Conservation (phyloP, 2,329 filamentous ascomycete species). For the Beauveria medogensis region DNA sequence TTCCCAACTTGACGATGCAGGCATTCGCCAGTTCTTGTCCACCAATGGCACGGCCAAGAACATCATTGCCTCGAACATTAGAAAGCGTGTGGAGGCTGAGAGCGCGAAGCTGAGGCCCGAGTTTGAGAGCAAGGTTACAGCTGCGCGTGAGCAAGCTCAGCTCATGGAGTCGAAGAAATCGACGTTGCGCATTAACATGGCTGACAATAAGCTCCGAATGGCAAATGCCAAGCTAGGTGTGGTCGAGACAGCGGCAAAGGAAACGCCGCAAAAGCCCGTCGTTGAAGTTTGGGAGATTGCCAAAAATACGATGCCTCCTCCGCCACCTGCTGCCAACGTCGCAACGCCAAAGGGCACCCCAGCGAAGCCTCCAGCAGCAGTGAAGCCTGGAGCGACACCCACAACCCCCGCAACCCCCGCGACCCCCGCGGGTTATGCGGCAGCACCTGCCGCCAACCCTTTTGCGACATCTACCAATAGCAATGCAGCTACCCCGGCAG, state of each 20-base stretch:
- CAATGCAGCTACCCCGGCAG: conserved; percentile 12
- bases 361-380: conserved; percentile 10
- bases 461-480: conserved; percentile 15
- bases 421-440: not conserved
- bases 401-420: not conserved
- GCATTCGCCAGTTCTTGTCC: conserved; percentile 48
- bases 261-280: conserved; percentile 78
- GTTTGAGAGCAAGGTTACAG: conserved; percentile 37
- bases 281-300: conserved; percentile 80
- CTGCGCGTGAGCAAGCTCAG: conserved; percentile 55
- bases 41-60: conserved; percentile 49
- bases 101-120: conserved; percentile 52
- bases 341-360: conserved; percentile 16
- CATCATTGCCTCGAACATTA: conserved; percentile 55
- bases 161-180: conserved; percentile 69
- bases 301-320: conserved; percentile 40
- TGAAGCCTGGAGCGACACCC: not conserved
- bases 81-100: conserved; percentile 60
- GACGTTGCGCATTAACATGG: conserved; percentile 68
- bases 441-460: conserved; percentile 11
- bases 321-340: conserved; percentile 13
- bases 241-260: conserved; percentile 72
- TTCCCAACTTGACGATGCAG: conserved; percentile 43
- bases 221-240: conserved; percentile 66
- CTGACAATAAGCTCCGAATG: conserved; percentile 57